Evolutionary conservation across 228 moss, liverwort and hornwort genomes (phyloP), one percentile per base, ranked within the genome.

Genomic region (Sphagnum fallax): DNA sequence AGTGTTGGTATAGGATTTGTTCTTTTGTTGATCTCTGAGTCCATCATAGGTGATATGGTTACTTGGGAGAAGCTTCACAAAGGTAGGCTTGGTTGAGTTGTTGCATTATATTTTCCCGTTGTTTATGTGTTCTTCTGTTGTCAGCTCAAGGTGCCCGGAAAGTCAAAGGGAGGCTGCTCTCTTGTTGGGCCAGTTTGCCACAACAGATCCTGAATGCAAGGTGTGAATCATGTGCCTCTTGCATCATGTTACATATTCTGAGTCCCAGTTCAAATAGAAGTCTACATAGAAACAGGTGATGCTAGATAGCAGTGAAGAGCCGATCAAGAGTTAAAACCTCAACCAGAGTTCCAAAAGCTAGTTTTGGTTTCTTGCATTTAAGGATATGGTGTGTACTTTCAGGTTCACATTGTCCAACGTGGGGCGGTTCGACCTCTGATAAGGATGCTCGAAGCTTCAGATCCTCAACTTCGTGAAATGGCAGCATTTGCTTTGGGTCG

Each of bases 151-250:
- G 67, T 97, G 97, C 67, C 93, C 89, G 74, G 97, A 97, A 80
- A 97, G 97, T 76, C 97, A 97, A 76, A 84, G 97, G 50, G 97
- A 97, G 74, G 97, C 97, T 70, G 97, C 97, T 67, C 81, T 97
- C 65, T 78, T 97, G 69, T 78, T 97, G 62, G 97, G 97, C 5
- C 97, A 97, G 73, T 97, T 97, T 72, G 97, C 97, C 49, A 96
- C 96, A 75, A 97, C 97, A 15, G 97, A 97, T 69, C 91, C 97
- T 5, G 97, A 97, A 70, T 97, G 97, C 80, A 97, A 97, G 97
- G 97, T 97, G 75, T 68, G 49, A 10, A 49, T 18, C 49, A 48
- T 6, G 5, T 32, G 12, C 51, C 50, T 47, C 10, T 69, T 18
- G 52, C 52, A 57, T 16, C 60, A 16, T 71, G 68, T 68, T 49